A percentile compares a stretch with the other conserved stretches of the same genome.
phyloP scores from a whole-genome alignment of 225 moss, liverwort and hornwort genomes.

The Climacium dendroides region DNA sequence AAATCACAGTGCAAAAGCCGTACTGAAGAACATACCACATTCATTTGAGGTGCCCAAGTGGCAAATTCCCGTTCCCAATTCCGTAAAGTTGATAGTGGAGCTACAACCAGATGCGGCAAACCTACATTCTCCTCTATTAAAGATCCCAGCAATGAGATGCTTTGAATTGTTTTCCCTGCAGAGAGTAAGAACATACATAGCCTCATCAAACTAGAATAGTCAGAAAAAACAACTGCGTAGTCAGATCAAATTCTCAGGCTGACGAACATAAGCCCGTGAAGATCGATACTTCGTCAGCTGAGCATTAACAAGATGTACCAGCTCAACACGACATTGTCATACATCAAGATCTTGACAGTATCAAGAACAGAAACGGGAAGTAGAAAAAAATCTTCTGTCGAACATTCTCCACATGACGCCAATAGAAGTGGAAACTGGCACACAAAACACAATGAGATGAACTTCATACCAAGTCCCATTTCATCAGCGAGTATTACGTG shows the following conservation, averaged over 20 bases:
- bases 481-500: slow-evolving; percentile 98
- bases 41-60: slow-evolving; percentile 91
- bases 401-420: not conserved
- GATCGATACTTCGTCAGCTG: not conserved
- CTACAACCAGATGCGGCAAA: slow-evolving; percentile 89
- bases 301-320: not conserved
- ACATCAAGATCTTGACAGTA: not conserved
- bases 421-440: not conserved
- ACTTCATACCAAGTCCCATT: slow-evolving; percentile 70
- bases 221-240: not conserved
- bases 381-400: not conserved
- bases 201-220: not conserved
- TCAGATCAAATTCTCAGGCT: not conserved
- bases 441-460: not conserved
- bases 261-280: not conserved
- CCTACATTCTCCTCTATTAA: slow-evolving; percentile 76
- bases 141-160: slow-evolving; percentile 63
- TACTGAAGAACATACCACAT: slow-evolving; percentile 53
- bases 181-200: not conserved
- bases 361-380: not conserved
- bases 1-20: not conserved
- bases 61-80: slow-evolving; percentile 98
- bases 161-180: slow-evolving; percentile 90
- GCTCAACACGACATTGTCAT: not conserved
- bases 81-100: slow-evolving; percentile 78